Base-by-base conservation (phyloP, 2,329 filamentous ascomycete genomes). In the Fusarium protoensiforme region DNA sequence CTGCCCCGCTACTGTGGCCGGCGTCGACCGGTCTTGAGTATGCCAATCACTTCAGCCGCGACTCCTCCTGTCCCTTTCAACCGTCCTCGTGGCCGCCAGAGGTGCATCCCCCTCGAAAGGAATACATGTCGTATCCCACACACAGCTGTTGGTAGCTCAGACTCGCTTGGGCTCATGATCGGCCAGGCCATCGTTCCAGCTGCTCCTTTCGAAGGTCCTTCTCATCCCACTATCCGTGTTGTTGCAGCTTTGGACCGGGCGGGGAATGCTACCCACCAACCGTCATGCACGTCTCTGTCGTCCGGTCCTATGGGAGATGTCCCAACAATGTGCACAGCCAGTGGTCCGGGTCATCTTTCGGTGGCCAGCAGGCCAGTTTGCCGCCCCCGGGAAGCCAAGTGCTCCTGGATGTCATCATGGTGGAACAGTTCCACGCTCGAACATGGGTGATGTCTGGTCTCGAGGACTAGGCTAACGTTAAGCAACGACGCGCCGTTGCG, bases 281-380 rank as follows among this genome's bases (percentile, higher is more conserved):
- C 51, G 63, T 31, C 38, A 68, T 73, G 71, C 68, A 67, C 46
- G 59, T 75, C 48, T 58, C 43, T 65, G 48, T 54, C 33, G 38
- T 64, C 39, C 39, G 56, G 67, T 67, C 61, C 51, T 54, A 57
- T 35, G 43, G 43, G 22, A 65, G 64, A 63, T 43, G 27, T 46
- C 27, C 62, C 58, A 69, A 71, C 64, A 62, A 31, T 67, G 24
- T 38, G 69, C 60, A 61, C 73, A 64, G 72, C 67, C 51, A 67
- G 35, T 36, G 27, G 43, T 27, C 54, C 33, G 51, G 64, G 61
- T 36, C 35, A 24, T 31, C 18, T 20, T 31, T 67, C 31, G 29
- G 11, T 64, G 27, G 29, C 22, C 14, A 61, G 61, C 22, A 57
- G 27, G 46, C 57, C 64, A 64, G 51, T 61, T 69, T 64, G 56